Evolutionary conservation across 495 filamentous ascomycete species (phyloP), one percentile per base, ranked within the genome.

Genomic region (Trichoderma asperelloides): DNA sequence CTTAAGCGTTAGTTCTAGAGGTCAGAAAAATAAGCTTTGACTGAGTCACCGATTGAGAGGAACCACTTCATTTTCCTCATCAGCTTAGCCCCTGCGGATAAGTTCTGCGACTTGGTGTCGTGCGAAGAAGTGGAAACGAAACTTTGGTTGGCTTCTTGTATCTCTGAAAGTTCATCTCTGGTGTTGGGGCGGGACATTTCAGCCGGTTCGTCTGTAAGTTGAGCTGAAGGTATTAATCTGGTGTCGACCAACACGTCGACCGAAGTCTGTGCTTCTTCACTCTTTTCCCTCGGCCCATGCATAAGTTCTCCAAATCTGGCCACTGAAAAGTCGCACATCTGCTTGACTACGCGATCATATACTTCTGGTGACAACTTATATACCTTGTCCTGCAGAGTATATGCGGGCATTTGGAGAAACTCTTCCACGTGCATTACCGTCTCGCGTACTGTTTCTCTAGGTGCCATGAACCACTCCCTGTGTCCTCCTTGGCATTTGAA

Each of bases 381-480:
- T 9, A 21, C n/a, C 21, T 21, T 3, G 23, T 51, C 47, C 21
- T 51, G 47, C 18, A 51, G n/a, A 51, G n/a, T 51, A 23, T 51
- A 51, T 21, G 47, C 47, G 47, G 47, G 47, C 47, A 51, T 51
- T n/a, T 51, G n/a, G n/a, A 51, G 18, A 51, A 51, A 51, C 47
- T 51, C 47, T 23, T 51, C 47, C 1, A 51, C 47, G 2, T 21
- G 21, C 47, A 51, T 51, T 4, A 51, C 47, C 18, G 47, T 51
- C n/a, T 51, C 47, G 11, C 18, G 47, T 23, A 51, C 47, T 23
- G 47, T 51, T 25, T 51, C n/a, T 21, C 47, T 51, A 1, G 18
- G 18, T 21, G 47, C 47, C 2, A 11, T 9, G 21, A 51, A 51
- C 47, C 47, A 51, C 47, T 51, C 47, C 11, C 47, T 51, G 47